A percentile compares a stretch with the other conserved stretches of the same genome.
phyloP scores from a whole-genome alignment of 129 eudicot species.

The Heracleum sosnowskyi region DNA sequence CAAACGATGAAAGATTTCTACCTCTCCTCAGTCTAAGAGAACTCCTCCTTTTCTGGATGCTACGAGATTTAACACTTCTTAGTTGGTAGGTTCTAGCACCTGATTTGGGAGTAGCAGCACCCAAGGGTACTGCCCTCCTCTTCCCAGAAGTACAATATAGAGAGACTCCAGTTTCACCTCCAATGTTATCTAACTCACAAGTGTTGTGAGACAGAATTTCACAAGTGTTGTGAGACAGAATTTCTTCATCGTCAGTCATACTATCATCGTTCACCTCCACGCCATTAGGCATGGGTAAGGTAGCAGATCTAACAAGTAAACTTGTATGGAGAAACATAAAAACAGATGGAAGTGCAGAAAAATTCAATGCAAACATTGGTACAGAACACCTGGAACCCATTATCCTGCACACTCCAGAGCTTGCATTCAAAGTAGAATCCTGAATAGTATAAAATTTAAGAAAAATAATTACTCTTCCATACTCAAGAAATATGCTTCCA shows the following conservation, averaged over 20 bases:
- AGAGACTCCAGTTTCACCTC: neutral
- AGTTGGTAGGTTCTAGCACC: conserved; percentile 18
- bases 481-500: neutral
- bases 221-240: conserved; percentile 8
- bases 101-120: conserved; percentile 15
- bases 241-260: conserved; percentile 7
- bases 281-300: conserved; percentile 2
- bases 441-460: conserved; percentile 10
- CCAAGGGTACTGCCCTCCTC: conserved; percentile 14
- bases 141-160: conserved; percentile 17
- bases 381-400: conserved; percentile 28
- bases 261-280: conserved; percentile 6
- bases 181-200: conserved; percentile 3
- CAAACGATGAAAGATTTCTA: conserved; percentile 25
- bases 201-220: conserved; percentile 7
- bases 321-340: conserved; percentile 55
- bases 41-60: conserved; percentile 43
- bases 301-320: conserved; percentile 30
- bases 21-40: conserved; percentile 50
- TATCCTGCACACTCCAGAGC: conserved; percentile 40
- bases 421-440: conserved; percentile 24
- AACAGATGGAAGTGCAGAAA: conserved; percentile 38
- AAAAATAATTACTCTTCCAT: neutral
- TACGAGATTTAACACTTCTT: conserved; percentile 19
- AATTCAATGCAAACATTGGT: conserved; percentile 51